Evolutionary conservation across 2,329 filamentous ascomycete species (phyloP).

Genomic region (Dactylella cylindrospora): DNA sequence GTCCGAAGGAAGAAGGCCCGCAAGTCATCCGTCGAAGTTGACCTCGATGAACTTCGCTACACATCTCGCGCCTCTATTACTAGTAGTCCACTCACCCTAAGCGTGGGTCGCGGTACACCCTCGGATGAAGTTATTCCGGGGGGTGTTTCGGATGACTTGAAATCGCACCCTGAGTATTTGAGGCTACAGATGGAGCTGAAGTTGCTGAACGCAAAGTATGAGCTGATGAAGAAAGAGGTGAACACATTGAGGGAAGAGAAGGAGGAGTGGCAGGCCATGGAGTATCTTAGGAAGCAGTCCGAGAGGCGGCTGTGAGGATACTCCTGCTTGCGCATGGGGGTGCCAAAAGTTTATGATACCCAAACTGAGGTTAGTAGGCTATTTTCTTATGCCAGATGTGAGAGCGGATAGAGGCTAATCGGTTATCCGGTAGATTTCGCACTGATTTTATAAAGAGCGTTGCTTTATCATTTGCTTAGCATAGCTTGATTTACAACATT

Average conservation of each 20-base stretch:
- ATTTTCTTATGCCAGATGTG: too few relatives aligned
- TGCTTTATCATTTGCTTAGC: too few relatives aligned
- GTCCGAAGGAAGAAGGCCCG: conserved; percentile 17
- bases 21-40: conserved; percentile 1
- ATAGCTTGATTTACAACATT: too few relatives aligned
- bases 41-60: conserved; percentile 13
- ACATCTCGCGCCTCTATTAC: conserved; percentile 11
- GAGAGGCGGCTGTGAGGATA: conserved; percentile 5
- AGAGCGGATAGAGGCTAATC: too few relatives aligned
- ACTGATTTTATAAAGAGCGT: too few relatives aligned
- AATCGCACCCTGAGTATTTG: conserved; percentile 36
- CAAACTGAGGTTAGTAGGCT: conserved; percentile 26
- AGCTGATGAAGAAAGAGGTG: conserved; percentile 29
- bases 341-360: too few relatives aligned
- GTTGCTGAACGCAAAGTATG: conserved; percentile 33
- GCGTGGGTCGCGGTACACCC: background rate
- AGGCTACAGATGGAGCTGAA: conserved; percentile 35
- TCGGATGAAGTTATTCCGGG: conserved; percentile 10
- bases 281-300: conserved; percentile 14
- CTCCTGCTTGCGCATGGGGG: too few relatives aligned
- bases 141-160: conserved; percentile 13
- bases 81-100: background rate
- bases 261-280: conserved; percentile 37
- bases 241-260: conserved; percentile 36
- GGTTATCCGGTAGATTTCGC: too few relatives aligned